These are phyloP conservation scores for Pseudozyma sp. DNA, from an alignment of 1,284 basidiomycete genomes.

Conservation along the genomic window DNA sequence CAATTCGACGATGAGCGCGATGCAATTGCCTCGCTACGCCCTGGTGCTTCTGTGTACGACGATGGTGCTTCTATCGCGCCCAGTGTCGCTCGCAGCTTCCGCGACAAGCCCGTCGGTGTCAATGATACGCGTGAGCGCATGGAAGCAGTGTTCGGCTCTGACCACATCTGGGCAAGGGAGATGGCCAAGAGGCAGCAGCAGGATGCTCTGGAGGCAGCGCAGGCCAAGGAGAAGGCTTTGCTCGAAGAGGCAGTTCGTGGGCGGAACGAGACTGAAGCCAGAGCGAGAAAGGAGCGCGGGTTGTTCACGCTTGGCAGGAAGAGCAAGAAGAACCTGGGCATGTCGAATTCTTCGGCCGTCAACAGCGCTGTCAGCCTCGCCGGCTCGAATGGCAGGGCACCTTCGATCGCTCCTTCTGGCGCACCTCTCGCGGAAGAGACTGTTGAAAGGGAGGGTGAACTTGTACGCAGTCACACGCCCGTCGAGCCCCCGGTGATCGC, in stretches of 20 bases:
- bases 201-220: slow-evolving; percentile 49
- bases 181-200: slow-evolving; percentile 55
- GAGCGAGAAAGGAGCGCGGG: slow-evolving; percentile 35
- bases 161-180: slow-evolving; percentile 56
- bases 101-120: slow-evolving; percentile 58
- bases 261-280: slow-evolving; percentile 22
- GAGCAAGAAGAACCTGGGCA: slow-evolving; percentile 34
- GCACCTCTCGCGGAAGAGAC: slow-evolving; percentile 5
- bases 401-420: slow-evolving; percentile 7
- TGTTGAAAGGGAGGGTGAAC: slow-evolving; percentile 4
- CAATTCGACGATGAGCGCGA: slow-evolving; percentile 22
- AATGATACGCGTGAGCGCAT: slow-evolving; percentile 67
- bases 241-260: slow-evolving; percentile 22
- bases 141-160: slow-evolving; percentile 61
- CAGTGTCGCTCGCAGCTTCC: slow-evolving; percentile 51
- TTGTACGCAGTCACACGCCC: slow-evolving; percentile 25
- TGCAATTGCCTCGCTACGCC: slow-evolving; percentile 16
- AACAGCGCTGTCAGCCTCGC: slow-evolving; percentile 29
- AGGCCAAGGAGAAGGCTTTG: slow-evolving; percentile 22
- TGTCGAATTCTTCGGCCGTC: slow-evolving; percentile 16
- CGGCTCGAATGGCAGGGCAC: slow-evolving; percentile 13
- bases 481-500: slow-evolving; percentile 46
- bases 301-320: slow-evolving; percentile 33
- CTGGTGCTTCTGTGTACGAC: slow-evolving; percentile 17
- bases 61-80: slow-evolving; percentile 49